These are phyloP conservation scores for Tricharina praecox DNA, from an alignment of 495 filamentous ascomycete species.

Conservation along the genomic window DNA sequence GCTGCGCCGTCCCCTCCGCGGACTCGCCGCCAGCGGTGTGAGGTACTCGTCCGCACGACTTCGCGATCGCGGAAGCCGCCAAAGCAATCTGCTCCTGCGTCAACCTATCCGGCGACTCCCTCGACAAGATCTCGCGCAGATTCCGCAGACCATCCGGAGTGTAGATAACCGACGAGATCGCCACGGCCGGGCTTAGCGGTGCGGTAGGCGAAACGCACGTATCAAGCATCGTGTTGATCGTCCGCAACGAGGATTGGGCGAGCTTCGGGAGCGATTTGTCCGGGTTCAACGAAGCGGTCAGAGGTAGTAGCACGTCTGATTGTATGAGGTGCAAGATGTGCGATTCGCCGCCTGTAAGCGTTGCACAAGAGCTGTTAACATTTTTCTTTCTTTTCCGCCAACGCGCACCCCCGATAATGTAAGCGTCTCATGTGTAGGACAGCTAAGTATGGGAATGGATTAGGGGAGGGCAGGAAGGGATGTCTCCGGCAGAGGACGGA, in stretches of 20 bases:
- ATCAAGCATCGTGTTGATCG: constrained; percentile 55
- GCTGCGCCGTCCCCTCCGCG: constrained; percentile 36
- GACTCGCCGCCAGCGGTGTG: constrained; percentile 2
- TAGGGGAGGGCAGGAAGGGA: too few relatives aligned
- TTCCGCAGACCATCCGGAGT: constrained; percentile 15
- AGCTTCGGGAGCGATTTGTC: constrained; percentile 45
- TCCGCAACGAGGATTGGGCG: constrained; percentile 53
- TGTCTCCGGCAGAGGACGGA: not conserved
- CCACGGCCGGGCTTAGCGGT: constrained; percentile 15
- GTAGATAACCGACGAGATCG: constrained; percentile 18
- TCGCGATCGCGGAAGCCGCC: constrained; percentile 49
- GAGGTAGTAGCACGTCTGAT: constrained; percentile 43
- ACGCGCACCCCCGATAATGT: not conserved
- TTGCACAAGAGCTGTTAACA: constrained; percentile 1
- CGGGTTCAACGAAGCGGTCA: constrained; percentile 52
- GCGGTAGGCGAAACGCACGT: constrained; percentile 34
- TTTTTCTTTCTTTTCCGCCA: not conserved
- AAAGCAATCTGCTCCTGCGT: constrained; percentile 52
- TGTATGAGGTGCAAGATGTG: constrained; percentile 60
- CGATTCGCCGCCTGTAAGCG: constrained; percentile 50
- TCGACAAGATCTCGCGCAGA: constrained; percentile 47
- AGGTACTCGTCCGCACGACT: constrained; percentile 25
- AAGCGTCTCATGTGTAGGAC: too few relatives aligned
- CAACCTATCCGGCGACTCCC: constrained; percentile 33
- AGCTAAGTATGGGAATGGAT: too few relatives aligned